Conservation (phyloP, 225 moss, liverwort and hornwort species). For the Physcomitrellopsis africana region DNA sequence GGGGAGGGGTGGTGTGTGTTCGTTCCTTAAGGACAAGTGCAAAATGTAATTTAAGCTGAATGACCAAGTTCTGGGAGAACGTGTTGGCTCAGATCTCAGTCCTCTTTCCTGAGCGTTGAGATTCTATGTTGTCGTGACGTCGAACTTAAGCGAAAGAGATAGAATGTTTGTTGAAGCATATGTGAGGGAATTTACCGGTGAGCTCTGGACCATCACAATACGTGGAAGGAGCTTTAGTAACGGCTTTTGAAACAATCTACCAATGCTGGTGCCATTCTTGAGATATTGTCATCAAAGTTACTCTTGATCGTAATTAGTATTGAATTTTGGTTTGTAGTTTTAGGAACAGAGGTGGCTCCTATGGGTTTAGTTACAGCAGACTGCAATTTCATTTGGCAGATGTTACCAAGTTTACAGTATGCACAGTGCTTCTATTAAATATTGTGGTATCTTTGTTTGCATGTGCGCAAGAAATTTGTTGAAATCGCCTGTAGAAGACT, state of each 20-base stretch:
- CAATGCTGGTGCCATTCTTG: conserved; percentile 73
- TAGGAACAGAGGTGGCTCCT: not conserved
- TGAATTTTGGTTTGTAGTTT: not conserved
- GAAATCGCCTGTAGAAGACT: not conserved
- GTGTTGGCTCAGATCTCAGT: not conserved
- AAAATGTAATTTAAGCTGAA: too few species aligned
- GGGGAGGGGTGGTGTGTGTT: too few species aligned
- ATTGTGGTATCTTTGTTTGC: conserved; percentile 15
- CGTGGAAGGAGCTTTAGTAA: conserved; percentile 61
- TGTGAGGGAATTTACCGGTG: conserved; percentile 78
- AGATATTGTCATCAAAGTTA: conserved; percentile 64
- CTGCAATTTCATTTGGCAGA: not conserved
- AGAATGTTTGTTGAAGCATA: conserved; percentile 78
- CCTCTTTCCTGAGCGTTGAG: conserved; percentile 4
- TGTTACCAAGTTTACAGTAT: not conserved
- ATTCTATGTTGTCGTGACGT: conserved; percentile 9
- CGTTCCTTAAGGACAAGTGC: too few species aligned
- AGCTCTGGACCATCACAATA: conserved; percentile 67
- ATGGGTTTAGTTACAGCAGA: not conserved
- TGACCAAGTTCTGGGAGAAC: too few species aligned
- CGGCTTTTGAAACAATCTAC: conserved; percentile 58
- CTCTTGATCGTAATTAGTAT: not conserved
- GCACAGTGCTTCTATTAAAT: not conserved
- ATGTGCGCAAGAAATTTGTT: not conserved
- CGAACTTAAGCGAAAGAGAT: conserved; percentile 30